Evolutionary conservation across 768 basidiomycete genomes (phyloP).

Genomic region (Paxillus involutus): DNA sequence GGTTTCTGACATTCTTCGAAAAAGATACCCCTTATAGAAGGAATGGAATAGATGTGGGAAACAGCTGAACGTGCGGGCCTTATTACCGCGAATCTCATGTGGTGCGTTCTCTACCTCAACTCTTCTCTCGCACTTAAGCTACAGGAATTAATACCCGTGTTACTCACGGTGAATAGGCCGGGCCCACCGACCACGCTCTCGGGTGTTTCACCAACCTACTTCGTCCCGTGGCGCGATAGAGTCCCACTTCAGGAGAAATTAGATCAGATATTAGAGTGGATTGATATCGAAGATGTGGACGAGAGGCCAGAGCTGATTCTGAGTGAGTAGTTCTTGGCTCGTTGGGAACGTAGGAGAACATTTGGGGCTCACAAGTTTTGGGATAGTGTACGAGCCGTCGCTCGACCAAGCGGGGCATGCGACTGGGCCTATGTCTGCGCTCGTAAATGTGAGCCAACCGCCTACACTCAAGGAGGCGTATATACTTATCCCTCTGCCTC

Average conservation of each 20-base stretch:
- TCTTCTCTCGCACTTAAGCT: background rate
- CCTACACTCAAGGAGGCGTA: background rate
- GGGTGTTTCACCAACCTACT: constrained; percentile 71
- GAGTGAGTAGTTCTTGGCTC: constrained; percentile 40
- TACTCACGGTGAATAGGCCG: constrained; percentile 49
- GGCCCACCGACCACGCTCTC: constrained; percentile 73
- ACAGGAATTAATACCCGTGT: too few relatives aligned
- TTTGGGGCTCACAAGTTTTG: constrained; percentile 2
- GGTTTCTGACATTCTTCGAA: constrained; percentile 20
- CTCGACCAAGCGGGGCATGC: constrained; percentile 83
- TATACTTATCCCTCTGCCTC: background rate
- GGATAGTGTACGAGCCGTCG: constrained; percentile 76
- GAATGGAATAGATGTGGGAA: constrained; percentile 75
- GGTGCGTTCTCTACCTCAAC: constrained; percentile 46
- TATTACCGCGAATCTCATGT: constrained; percentile 88
- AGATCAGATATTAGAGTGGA: constrained; percentile 77
- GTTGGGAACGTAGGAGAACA: background rate
- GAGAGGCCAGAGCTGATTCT: constrained; percentile 76
- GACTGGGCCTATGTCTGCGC: constrained; percentile 64
- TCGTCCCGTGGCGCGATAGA: constrained; percentile 72
- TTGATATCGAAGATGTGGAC: constrained; percentile 67
- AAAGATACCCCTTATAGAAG: background rate
- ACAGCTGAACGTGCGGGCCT: constrained; percentile 74
- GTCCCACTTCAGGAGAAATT: constrained; percentile 64
- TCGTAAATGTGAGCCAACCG: constrained; percentile 60